Evolutionary conservation across 352 stramenopile species (phyloP).

Genomic region (Pythium dissotocum): DNA sequence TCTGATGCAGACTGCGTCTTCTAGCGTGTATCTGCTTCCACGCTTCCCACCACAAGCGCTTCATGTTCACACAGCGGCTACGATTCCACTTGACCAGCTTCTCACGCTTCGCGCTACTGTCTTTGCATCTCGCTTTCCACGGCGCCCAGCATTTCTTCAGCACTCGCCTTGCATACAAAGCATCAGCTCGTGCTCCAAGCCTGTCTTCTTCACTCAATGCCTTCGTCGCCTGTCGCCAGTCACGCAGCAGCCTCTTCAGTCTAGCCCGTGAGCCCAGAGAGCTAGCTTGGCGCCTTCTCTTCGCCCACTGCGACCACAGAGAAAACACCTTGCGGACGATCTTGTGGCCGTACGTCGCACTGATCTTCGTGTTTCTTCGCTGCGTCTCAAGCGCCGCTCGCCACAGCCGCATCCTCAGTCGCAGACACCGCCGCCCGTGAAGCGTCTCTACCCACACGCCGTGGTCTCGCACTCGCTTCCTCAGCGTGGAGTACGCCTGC

Average conservation of each 20-base stretch:
- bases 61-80: neutral
- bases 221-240: neutral
- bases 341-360: neutral
- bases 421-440: conserved; percentile 19
- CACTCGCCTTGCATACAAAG: neutral
- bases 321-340: neutral
- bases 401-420: conserved; percentile 34
- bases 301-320: neutral
- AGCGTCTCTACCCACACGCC: conserved; percentile 45
- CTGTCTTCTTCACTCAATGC: neutral
- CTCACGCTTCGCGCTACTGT: neutral
- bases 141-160: neutral
- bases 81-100: neutral
- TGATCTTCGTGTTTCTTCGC: neutral
- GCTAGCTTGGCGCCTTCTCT: neutral
- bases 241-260: neutral
- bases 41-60: neutral
- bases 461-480: conserved; percentile 33
- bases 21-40: conserved; percentile 9
- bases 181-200: neutral
- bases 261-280: neutral
- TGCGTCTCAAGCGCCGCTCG: neutral
- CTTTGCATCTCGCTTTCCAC: neutral
- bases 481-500: conserved; percentile 30
- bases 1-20: neutral